Evolutionary conservation across 2,329 filamentous ascomycete genomes (phyloP), one percentile per base, ranked within the genome.

Genomic region (Raffaelea deltoideospora): DNA sequence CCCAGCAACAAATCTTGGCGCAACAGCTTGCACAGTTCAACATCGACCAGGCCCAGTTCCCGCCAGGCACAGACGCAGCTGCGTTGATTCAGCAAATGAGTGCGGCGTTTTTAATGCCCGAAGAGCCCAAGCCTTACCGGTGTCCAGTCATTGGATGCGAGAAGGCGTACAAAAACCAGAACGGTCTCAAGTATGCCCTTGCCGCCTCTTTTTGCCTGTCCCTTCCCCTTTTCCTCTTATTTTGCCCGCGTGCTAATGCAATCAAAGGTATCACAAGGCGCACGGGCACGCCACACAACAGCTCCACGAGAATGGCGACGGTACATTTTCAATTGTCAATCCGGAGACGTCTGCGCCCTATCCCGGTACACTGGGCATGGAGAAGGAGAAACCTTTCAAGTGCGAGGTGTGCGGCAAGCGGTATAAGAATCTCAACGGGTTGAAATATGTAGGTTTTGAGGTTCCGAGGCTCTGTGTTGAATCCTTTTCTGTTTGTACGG

Each of bases 121-220:
- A 96, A 54, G 88, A 98, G 54, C 85, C 92, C 50, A 98, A 96
- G 60, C 90, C 90, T 0, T 98, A 94, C 67, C 83, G 87, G 55
- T 98, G 90, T 51, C 90, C 90, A 2, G 90, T 98, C 35, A 93
- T 98, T 54, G 90, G 90, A 6, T 98, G 90, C 52, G 90, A 96
- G 58, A 98, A 98, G 66, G 88, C 90, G 0, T 98, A 98, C 64
- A 98, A 98, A 69, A 98, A 98, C 57, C 90, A 96, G 56, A 98
- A 98, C 48, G 90, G 90, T 34, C 67, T 98, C 39, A 98, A 96
- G 72, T 98, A 85, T 48, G 64, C 61, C 9, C 17, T 27, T n/a
- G 6, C 29, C 15, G 6, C 27, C 5, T 14, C 4, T 18, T 24
- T 41, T 43, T 38, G 43, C 18, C n/a, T 32, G 41, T 42, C 35